Base-by-base conservation (phyloP, 371 early-diverging fungal species). In the Mucor ambiguus region DNA sequence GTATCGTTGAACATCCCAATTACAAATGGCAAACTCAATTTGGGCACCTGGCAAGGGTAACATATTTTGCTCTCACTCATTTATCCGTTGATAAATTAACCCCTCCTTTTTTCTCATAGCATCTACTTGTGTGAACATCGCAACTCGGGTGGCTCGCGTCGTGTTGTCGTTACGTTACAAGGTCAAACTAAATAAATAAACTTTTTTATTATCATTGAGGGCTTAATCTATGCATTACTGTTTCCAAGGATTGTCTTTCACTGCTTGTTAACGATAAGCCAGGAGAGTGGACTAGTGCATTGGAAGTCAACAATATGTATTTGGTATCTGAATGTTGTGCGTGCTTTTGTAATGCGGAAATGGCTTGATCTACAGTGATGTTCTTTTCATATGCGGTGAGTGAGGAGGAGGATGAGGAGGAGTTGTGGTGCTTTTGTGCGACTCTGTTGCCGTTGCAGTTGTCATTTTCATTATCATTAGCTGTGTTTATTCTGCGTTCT, bases 21-120 rank as follows among this genome's bases (percentile, higher is more conserved):
- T 46, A 84, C 84, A 10, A 82, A 94, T 38, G 96, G 96, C 1
- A 73, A 76, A 32, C 74, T 97, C 18, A 90, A 87, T 24, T 78
- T 93, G 12, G 95, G 94, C n/a, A 92, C 89, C n/a, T 94, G 95
- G 95, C 95, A 94, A 82, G 97, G 96, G 91, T 88, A 85, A 11
- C 80, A 78, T 67, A 11, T 26, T 4, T 14, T 35, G 63, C 33
- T 48, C 26, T 32, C 2, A 59, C 5, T 8, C 18, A 26, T 11
- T 37, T 11, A 61, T 54, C 30, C 30, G 29, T 54, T 57, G 12
- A 22, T 5, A 54, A 46, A 60, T 64, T 66, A 70, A 49, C 28
- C 18, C 1, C 14, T 37, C 5, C 6, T 30, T 56, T 4, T 30
- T 16, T 32, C n/a, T 22, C 18, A 30, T 74, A 87, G 90, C 1